Percentiles rank a stretch among this genome's conserved stretches.
Evolutionary conservation across 257 asterid species (phyloP).

Genomic region (Solanum pennellii): DNA sequence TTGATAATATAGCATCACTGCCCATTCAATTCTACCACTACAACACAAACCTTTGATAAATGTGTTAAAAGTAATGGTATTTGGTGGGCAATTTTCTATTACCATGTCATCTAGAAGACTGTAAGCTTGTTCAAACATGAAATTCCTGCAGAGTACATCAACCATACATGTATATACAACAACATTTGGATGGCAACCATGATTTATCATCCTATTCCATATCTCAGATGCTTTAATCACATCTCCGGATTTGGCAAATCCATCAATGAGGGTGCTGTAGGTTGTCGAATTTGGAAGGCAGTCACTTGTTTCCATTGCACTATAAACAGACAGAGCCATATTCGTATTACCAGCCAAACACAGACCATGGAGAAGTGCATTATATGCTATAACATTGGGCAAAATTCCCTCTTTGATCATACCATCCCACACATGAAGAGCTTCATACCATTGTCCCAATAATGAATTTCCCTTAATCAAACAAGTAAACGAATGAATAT

Average conservation of each 20-base stretch:
- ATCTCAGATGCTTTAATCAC: constrained; percentile 51
- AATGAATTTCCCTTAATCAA: constrained; percentile 59
- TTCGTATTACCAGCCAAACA: constrained; percentile 52
- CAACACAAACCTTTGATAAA: constrained; percentile 58
- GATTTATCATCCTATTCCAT: constrained; percentile 72
- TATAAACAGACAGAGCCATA: constrained; percentile 29
- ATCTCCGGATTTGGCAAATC: constrained; percentile 59
- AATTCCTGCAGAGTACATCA: constrained; percentile 53
- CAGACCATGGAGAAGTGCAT: constrained; percentile 53
- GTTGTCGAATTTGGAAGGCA: constrained; percentile 50
- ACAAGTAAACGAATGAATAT: constrained; percentile 62
- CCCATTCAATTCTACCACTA: constrained; percentile 53
- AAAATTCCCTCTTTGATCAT: constrained; percentile 43
- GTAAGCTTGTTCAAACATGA: constrained; percentile 60
- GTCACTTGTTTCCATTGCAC: constrained; percentile 44
- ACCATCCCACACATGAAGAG: constrained; percentile 37
- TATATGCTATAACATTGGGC: constrained; percentile 68
- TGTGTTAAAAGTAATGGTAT: constrained; percentile 50
- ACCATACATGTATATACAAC: constrained; percentile 75
- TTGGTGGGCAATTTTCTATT: constrained; percentile 53
- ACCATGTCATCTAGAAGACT: constrained; percentile 45
- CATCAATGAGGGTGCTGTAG: constrained; percentile 52
- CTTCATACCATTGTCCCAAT: constrained; percentile 44
- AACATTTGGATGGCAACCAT: constrained; percentile 59
- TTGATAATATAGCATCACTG: constrained; percentile 48